Percentiles rank a stretch among this genome's conserved stretches.
phyloP scores from a whole-genome alignment of 306 rosid genomes.

The Lathyrus aphaca region DNA sequence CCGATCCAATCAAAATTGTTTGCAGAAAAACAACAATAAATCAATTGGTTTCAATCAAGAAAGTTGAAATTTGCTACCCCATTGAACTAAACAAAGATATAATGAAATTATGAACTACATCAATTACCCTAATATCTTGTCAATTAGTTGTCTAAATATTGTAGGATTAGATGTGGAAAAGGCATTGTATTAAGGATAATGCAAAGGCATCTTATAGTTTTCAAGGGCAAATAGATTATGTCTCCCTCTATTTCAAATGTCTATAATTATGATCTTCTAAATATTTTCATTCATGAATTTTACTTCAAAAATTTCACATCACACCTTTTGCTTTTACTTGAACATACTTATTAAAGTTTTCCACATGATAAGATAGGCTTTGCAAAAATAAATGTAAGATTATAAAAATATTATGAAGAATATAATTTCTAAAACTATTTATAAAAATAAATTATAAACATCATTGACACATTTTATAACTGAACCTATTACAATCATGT shows the following conservation, averaged over 20 bases:
- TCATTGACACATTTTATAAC: background rate
- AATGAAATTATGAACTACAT: slow-evolving; percentile 38
- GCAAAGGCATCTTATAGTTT: slow-evolving; percentile 57
- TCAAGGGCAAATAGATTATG: slow-evolving; percentile 76
- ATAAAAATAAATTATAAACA: background rate
- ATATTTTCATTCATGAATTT: slow-evolving; percentile 52
- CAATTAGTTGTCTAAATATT: slow-evolving; percentile 56
- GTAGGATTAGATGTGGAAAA: slow-evolving; percentile 49
- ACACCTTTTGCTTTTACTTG: slow-evolving; percentile 49
- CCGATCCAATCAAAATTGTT: no score
- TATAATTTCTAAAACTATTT: background rate
- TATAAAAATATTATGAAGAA: background rate
- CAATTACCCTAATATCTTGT: slow-evolving; percentile 51
- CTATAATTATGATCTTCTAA: slow-evolving; percentile 56
- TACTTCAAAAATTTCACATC: slow-evolving; percentile 58
- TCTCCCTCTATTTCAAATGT: slow-evolving; percentile 67
- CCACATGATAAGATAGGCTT: slow-evolving; percentile 31
- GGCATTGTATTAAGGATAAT: slow-evolving; percentile 49
- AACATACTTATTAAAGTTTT: slow-evolving; percentile 23
- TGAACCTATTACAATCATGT: background rate
- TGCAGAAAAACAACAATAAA: no score
- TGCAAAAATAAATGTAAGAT: background rate
- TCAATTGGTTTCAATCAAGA: no score
- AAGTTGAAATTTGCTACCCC: no score
- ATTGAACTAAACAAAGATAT: slow-evolving; percentile 39